Evolutionary conservation across 148 eudicot genomes (phyloP).

Genomic region (Persicaria tinctoria): DNA sequence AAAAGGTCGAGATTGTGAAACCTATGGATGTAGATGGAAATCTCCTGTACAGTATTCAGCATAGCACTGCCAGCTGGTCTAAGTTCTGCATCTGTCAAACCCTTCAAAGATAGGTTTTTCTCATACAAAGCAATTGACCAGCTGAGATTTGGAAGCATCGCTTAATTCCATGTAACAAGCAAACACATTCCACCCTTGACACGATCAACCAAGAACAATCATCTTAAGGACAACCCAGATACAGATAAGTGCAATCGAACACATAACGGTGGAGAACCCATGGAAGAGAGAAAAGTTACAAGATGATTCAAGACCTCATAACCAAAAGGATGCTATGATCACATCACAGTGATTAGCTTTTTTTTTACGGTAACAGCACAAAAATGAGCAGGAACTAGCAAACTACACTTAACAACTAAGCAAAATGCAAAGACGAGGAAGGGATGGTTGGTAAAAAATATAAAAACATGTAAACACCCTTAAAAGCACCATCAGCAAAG

Average conservation of each 20-base stretch:
- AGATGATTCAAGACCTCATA: background rate
- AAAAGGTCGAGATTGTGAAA: slow-evolving; percentile 97
- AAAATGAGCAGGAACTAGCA: background rate
- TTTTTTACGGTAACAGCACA: background rate
- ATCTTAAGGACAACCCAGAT: background rate
- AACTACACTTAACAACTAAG: background rate
- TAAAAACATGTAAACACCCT: background rate
- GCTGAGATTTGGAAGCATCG: slow-evolving; percentile 8
- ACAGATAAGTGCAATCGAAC: background rate
- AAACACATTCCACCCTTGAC: background rate
- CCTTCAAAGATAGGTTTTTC: slow-evolving; percentile 34
- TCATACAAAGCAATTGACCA: slow-evolving; percentile 9
- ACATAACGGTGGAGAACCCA: background rate
- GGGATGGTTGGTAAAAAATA: background rate
- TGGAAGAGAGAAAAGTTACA: background rate
- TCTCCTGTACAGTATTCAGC: slow-evolving; percentile 82
- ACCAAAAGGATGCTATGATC: background rate
- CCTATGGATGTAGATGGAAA: slow-evolving; percentile 86
- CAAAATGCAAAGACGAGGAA: background rate
- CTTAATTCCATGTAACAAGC: background rate
- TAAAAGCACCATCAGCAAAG: background rate
- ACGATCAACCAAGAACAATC: background rate
- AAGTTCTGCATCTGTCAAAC: slow-evolving; percentile 55
- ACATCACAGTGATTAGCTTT: background rate
- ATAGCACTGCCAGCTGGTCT: slow-evolving; percentile 39